Evolutionary conservation across 2,329 filamentous ascomycete genomes (phyloP).

Genomic region (Didymella segeticola): DNA sequence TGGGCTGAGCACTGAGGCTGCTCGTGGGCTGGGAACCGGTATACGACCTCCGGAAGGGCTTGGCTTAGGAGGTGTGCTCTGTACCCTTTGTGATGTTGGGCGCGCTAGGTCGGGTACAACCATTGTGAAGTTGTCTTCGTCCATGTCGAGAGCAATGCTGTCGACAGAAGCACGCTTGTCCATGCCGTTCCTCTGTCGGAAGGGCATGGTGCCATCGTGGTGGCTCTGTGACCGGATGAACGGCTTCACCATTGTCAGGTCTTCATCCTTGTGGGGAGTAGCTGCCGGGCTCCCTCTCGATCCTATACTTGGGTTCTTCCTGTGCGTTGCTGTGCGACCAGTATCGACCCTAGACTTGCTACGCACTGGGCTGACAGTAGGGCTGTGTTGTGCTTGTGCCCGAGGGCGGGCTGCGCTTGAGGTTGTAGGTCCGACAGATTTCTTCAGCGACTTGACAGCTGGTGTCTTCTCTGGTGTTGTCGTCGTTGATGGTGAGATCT

Average conservation of each 20-base stretch:
- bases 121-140: slow-evolving; percentile 59
- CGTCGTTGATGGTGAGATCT: slow-evolving; percentile 56
- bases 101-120: slow-evolving; percentile 53
- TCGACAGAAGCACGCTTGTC: slow-evolving; percentile 51
- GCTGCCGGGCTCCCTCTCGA: slow-evolving; percentile 42
- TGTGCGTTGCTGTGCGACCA: slow-evolving; percentile 24
- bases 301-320: slow-evolving; percentile 39
- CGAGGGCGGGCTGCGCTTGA: slow-evolving; percentile 42
- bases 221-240: slow-evolving; percentile 46
- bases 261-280: slow-evolving; percentile 52
- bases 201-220: slow-evolving; percentile 40
- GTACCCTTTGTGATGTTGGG: slow-evolving; percentile 36
- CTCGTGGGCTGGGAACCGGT: slow-evolving; percentile 36
- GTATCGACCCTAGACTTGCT: slow-evolving; percentile 47
- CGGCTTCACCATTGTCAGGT: slow-evolving; percentile 57
- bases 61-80: slow-evolving; percentile 44
- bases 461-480: slow-evolving; percentile 56
- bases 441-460: slow-evolving; percentile 46
- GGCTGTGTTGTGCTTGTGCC: slow-evolving; percentile 44
- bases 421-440: slow-evolving; percentile 33
- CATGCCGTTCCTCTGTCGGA: slow-evolving; percentile 47
- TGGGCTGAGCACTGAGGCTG: slow-evolving; percentile 36
- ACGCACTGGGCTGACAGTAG: slow-evolving; percentile 44
- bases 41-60: slow-evolving; percentile 32
- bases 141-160: slow-evolving; percentile 44